Percentiles rank a stretch among this genome's conserved stretches.
These are phyloP conservation scores for Cyamopsis tetragonoloba DNA, from an alignment of 306 rosid genomes.

Conservation along the genomic window DNA sequence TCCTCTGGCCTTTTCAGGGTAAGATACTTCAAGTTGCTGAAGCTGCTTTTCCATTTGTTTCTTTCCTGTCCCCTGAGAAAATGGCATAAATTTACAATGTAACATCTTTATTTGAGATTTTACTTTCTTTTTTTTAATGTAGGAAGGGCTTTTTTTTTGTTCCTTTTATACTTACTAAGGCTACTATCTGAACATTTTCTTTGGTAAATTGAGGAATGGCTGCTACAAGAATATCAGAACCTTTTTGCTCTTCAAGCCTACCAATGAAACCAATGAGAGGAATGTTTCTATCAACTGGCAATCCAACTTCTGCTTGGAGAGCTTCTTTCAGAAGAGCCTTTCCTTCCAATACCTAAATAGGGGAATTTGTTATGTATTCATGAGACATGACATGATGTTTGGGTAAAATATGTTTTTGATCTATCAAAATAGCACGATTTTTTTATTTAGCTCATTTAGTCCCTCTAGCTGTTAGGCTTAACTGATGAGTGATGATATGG, in stretches of 20 bases:
- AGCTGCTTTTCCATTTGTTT: conserved; percentile 76
- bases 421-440: no score
- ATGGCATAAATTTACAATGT: no score
- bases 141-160: not conserved
- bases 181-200: conserved; percentile 67
- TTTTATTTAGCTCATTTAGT: no score
- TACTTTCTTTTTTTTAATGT: not conserved
- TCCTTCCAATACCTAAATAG: conserved; percentile 55
- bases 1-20: conserved; percentile 73
- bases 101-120: conserved; percentile 22
- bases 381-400: conserved; percentile 9
- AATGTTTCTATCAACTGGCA: conserved; percentile 68
- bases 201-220: conserved; percentile 62
- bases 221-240: conserved; percentile 85
- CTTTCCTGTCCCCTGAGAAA: conserved; percentile 74
- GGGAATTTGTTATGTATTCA: not conserved
- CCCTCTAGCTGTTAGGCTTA: no score
- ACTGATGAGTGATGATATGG: no score
- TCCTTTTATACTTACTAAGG: conserved; percentile 57
- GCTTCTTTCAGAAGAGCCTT: conserved; percentile 80
- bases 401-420: no score
- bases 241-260: conserved; percentile 97
- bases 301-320: conserved; percentile 92
- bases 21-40: conserved; percentile 46
- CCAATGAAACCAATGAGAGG: conserved; percentile 88